Percentiles rank a stretch among this genome's conserved stretches.
These are phyloP conservation scores for Kwoniella europaea DNA, from an alignment of 768 basidiomycete genomes.

Conservation along the genomic window DNA sequence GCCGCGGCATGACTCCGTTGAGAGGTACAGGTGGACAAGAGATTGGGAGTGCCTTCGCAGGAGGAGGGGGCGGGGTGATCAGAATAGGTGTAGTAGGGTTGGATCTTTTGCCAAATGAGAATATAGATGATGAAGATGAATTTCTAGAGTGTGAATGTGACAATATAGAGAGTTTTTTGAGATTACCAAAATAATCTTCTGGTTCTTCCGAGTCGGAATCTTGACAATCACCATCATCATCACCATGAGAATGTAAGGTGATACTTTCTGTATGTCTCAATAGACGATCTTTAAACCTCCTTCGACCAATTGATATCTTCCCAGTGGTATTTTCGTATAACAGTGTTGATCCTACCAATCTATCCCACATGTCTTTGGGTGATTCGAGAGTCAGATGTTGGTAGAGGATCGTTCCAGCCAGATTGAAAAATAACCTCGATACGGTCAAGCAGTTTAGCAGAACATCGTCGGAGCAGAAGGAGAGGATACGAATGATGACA, in stretches of 20 bases:
- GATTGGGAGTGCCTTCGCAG: neutral
- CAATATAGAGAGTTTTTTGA: slow-evolving; percentile 10
- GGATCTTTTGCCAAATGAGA: slow-evolving; percentile 4
- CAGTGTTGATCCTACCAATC: slow-evolving; percentile 7
- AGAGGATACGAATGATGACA: slow-evolving; percentile 27
- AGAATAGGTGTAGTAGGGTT: neutral
- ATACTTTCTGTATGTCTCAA: slow-evolving; percentile 16
- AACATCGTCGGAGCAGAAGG: slow-evolving; percentile 10
- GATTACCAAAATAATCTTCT: slow-evolving; percentile 14
- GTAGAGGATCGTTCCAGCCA: slow-evolving; percentile 29
- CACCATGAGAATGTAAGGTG: slow-evolving; percentile 21
- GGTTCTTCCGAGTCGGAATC: slow-evolving; percentile 1
- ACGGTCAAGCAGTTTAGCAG: slow-evolving; percentile 23
- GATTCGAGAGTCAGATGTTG: neutral
- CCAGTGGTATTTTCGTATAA: slow-evolving; percentile 16
- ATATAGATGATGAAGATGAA: slow-evolving; percentile 9
- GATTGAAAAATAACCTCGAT: slow-evolving; percentile 24
- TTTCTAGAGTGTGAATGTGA: neutral
- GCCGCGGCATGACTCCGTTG: slow-evolving; percentile 6
- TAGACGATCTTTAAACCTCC: slow-evolving; percentile 24
- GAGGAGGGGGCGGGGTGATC: neutral
- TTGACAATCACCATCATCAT: slow-evolving; percentile 22
- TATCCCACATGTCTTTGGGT: slow-evolving; percentile 6
- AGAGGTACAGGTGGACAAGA: slow-evolving; percentile 18
- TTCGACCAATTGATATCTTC: slow-evolving; percentile 16